A percentile compares a stretch with the other conserved stretches of the same genome.
Conservation (phyloP, 108 stramenopile species). For the Pelagomonas calceolata region DNA sequence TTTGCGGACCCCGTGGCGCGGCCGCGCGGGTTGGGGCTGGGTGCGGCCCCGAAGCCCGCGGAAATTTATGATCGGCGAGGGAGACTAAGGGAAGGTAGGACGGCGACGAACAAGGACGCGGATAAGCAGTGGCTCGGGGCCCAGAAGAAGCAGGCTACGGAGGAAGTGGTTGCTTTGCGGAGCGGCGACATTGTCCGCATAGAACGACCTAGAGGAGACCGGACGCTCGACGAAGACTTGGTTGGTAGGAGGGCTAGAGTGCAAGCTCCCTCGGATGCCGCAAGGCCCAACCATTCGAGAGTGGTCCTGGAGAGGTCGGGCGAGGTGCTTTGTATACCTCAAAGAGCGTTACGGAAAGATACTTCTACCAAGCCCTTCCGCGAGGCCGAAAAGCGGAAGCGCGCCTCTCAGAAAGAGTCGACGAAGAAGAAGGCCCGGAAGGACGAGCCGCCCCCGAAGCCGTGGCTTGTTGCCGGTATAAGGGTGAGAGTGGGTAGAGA, state of each 20-base stretch:
- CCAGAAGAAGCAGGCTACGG: neutral
- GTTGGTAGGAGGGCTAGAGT: neutral
- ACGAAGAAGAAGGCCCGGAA: neutral
- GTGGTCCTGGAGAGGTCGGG: neutral
- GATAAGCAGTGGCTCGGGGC: neutral
- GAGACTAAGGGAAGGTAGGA: neutral
- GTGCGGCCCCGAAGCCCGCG: neutral
- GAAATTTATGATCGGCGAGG: neutral
- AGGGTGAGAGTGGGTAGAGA: neutral
- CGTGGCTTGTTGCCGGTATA: neutral
- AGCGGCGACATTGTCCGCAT: neutral
- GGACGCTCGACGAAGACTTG: neutral
- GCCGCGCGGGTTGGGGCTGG: neutral
- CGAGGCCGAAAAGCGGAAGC: neutral
- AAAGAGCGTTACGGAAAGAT: neutral
- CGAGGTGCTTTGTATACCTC: neutral
- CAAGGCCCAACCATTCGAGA: neutral
- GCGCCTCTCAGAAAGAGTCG: too few species aligned
- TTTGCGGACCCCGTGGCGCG: neutral
- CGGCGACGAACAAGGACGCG: neutral
- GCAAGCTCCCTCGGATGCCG: neutral
- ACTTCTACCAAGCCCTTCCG: neutral
- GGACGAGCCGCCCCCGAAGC: neutral
- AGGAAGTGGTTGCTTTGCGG: neutral
- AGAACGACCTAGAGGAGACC: too few species aligned